Percentiles rank a stretch among this genome's conserved stretches.
phyloP scores from a whole-genome alignment of 805 yeast genomes.

The Sporopachydermia lactativora region DNA sequence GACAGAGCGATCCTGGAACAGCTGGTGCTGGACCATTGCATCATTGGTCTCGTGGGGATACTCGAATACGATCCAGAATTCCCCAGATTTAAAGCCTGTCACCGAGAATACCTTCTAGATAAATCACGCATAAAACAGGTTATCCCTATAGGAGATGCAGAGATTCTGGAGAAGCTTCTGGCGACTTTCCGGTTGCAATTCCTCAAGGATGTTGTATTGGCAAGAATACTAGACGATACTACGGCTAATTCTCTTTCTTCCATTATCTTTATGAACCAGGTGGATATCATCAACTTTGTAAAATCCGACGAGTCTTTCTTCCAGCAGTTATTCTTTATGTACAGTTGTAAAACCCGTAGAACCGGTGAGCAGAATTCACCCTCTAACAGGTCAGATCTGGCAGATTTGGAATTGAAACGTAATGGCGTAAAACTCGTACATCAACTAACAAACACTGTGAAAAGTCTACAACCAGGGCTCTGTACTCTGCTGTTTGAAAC shows the following conservation, averaged over 20 bases:
- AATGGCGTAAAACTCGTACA: slow-evolving; percentile 71
- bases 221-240: slow-evolving; percentile 71
- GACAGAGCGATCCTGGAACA: slow-evolving; percentile 47
- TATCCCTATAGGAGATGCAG: slow-evolving; percentile 40
- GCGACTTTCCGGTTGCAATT: slow-evolving; percentile 69
- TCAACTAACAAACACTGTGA: slow-evolving; percentile 67
- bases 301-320: slow-evolving; percentile 39
- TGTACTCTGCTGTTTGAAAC: slow-evolving; percentile 49
- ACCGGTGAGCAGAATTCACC: slow-evolving; percentile 5
- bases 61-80: slow-evolving; percentile 84
- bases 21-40: slow-evolving; percentile 37
- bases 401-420: slow-evolving; percentile 24
- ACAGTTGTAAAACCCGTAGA: slow-evolving; percentile 20
- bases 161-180: slow-evolving; percentile 41
- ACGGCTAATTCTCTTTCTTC: slow-evolving; percentile 53
- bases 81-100: slow-evolving; percentile 69
- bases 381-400: slow-evolving; percentile 6
- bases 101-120: slow-evolving; percentile 47
- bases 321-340: slow-evolving; percentile 43
- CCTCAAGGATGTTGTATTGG: slow-evolving; percentile 75
- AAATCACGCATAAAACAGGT: slow-evolving; percentile 58
- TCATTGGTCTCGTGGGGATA: slow-evolving; percentile 58
- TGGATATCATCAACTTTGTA: slow-evolving; percentile 46
- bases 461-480: slow-evolving; percentile 45
- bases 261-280: slow-evolving; percentile 54